phyloP scores from a whole-genome alignment of 306 rosid species.

The Oemleria cerasiformis region DNA sequence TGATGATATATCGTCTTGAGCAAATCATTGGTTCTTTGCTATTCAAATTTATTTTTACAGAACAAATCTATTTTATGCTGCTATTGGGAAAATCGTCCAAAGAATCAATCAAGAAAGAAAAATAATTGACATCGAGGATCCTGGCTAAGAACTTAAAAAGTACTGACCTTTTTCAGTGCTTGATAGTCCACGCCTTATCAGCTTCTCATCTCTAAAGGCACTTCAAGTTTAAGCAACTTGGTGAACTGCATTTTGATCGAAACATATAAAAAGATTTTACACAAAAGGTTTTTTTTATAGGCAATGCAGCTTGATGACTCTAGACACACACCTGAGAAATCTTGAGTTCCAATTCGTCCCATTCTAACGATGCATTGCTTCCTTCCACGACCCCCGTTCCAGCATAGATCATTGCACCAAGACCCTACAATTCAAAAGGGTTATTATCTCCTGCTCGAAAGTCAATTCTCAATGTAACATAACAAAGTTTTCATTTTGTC shows the following conservation, averaged over 20 bases:
- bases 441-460: conserved; percentile 10
- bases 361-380: conserved; percentile 74
- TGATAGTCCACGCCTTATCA: conserved; percentile 34
- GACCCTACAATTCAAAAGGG: conserved; percentile 45
- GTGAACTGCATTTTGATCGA: conserved; percentile 55
- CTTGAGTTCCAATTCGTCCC: conserved; percentile 95
- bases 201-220: conserved; percentile 46
- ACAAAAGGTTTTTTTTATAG: not conserved
- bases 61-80: not conserved
- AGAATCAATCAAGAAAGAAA: not conserved
- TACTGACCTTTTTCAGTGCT: conserved; percentile 32
- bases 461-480: too few species aligned
- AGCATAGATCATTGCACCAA: conserved; percentile 78
- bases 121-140: not conserved
- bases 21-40: not conserved
- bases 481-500: too few species aligned
- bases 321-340: conserved; percentile 65
- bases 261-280: conserved; percentile 9
- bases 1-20: too few species aligned
- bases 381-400: conserved; percentile 98
- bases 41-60: not conserved
- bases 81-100: not conserved
- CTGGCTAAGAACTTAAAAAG: not conserved
- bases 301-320: not conserved
- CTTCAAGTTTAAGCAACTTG: conserved; percentile 76